Conservation (phyloP, 148 eudicot genomes). For the Fagopyrum tataricum region DNA sequence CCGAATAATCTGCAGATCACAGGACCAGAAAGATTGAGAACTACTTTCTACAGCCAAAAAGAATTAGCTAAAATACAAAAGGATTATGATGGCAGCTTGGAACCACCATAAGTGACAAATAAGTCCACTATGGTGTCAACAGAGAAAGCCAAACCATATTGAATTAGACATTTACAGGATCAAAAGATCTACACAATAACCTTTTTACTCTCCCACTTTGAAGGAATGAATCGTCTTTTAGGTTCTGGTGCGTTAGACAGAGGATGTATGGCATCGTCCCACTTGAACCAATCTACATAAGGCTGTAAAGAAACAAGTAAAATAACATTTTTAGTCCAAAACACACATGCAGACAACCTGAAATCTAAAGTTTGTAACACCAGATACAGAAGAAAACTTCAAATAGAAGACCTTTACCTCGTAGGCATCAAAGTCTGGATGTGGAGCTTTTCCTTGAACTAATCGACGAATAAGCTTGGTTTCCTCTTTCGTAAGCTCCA, state of each 20-base stretch:
- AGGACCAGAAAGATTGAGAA: background rate
- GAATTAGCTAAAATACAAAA: no score
- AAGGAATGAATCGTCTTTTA: constrained; percentile 84
- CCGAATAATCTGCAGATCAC: constrained; percentile 43
- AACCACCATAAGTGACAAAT: background rate
- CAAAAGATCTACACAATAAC: constrained; percentile 15
- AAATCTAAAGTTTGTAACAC: background rate
- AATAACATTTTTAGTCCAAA: background rate
- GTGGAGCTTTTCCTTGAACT: constrained; percentile 79
- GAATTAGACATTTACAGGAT: background rate
- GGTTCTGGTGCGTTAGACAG: constrained; percentile 88
- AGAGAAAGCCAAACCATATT: background rate
- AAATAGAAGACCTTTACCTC: constrained; percentile 31
- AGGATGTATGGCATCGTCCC: constrained; percentile 71
- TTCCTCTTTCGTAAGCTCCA: constrained; percentile 63
- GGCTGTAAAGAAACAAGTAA: constrained; percentile 43
- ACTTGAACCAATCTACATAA: constrained; percentile 81
- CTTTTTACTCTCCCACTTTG: constrained; percentile 83
- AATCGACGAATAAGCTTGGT: constrained; percentile 50
- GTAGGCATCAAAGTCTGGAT: constrained; percentile 80
- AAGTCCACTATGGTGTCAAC: constrained; percentile 1
- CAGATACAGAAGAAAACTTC: background rate
- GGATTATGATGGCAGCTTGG: background rate
- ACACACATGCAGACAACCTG: background rate
- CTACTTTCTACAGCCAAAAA: background rate